Base-by-base conservation (phyloP, 148 eudicot species). In the Arctostaphylos glauca region DNA sequence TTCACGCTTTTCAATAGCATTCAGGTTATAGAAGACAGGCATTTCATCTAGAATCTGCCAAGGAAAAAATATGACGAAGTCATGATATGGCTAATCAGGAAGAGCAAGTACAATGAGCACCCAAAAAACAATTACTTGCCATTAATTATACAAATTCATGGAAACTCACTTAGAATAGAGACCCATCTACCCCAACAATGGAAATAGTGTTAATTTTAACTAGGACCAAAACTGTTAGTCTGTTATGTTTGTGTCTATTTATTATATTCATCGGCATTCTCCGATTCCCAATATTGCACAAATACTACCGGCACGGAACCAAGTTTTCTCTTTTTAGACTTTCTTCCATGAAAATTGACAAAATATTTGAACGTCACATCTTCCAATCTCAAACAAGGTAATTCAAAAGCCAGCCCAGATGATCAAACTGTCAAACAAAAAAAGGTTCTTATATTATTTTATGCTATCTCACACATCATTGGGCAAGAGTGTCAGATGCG, bases 11-110 rank as follows among this genome's bases (percentile, higher is more conserved):
- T 97, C 99, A 85, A 89, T 88, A 78, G 97, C 88, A 88, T 88
- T 92, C 76, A 97, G 93, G 86, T 97, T 97, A 89, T 97, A 94
- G 85, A 97, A 97, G 80, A 97, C 98, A 18, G 99, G 99, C 99
- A 97, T 97, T 87, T 97, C 99, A 83, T 97, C 99, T 76, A 97
- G 94, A 82, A 97, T 93, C 99, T 97, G 96, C 91, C 68, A 70
- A 68, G 13, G 88, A 2, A 84, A 53, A 83, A 76, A 38, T 31
- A 55, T 7, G 64, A 68, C 6, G 31, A 74, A 50, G 62, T 84
- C 41, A 48, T 14, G 60, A 18, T 21, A 79, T 4, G 15, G 46
- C 4, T 18, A 25, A 19, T 43, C 25, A 25, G 19, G 41, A 56
- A 53, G 19, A 82, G 58, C 70, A 79, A 71, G 71, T 14, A 46